Percentiles rank a stretch among this genome's conserved stretches.
These are phyloP conservation scores for Urostyla sp. DNA, from an alignment of 73 alveolate species.

Conservation along the genomic window DNA sequence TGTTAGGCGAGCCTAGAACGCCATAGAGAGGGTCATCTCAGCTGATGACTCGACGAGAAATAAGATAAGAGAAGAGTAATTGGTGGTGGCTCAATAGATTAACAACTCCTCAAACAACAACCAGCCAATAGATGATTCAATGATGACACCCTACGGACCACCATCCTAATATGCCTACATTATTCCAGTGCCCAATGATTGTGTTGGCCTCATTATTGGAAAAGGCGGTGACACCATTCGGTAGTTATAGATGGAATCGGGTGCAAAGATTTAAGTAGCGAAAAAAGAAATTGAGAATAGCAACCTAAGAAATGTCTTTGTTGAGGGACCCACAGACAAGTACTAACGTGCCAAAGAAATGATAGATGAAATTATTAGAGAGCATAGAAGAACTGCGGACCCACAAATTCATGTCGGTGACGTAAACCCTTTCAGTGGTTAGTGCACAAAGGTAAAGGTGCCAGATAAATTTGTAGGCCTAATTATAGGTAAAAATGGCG, in stretches of 20 bases:
- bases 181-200: slow-evolving; percentile 92
- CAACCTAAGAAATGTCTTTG: slow-evolving; percentile 91
- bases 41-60: slow-evolving; percentile 95
- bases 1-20: slow-evolving; percentile 89
- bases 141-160: slow-evolving; percentile 96
- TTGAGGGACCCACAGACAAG: slow-evolving; percentile 94
- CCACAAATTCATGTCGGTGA: slow-evolving; percentile 77
- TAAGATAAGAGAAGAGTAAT: slow-evolving; percentile 87
- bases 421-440: slow-evolving; percentile 86
- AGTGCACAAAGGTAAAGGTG: slow-evolving; percentile 74
- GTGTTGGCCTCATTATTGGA: slow-evolving; percentile 94
- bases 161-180: slow-evolving; percentile 90
- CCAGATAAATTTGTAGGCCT: slow-evolving; percentile 86
- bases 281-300: slow-evolving; percentile 89
- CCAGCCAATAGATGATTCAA: slow-evolving; percentile 77
- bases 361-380: slow-evolving; percentile 89
- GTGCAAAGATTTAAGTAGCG: slow-evolving; percentile 96
- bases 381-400: slow-evolving; percentile 76
- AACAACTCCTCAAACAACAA: slow-evolving; percentile 55
- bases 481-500: slow-evolving; percentile 87
- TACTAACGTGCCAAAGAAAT: slow-evolving; percentile 86
- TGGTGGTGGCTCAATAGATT: slow-evolving; percentile 86
- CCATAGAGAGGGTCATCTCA: slow-evolving; percentile 86
- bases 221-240: slow-evolving; percentile 97
- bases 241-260: slow-evolving; percentile 87